Percentiles rank a stretch among this genome's conserved stretches.
These are phyloP conservation scores for Croton setiger DNA, from an alignment of 441 rosid species.

Conservation along the genomic window DNA sequence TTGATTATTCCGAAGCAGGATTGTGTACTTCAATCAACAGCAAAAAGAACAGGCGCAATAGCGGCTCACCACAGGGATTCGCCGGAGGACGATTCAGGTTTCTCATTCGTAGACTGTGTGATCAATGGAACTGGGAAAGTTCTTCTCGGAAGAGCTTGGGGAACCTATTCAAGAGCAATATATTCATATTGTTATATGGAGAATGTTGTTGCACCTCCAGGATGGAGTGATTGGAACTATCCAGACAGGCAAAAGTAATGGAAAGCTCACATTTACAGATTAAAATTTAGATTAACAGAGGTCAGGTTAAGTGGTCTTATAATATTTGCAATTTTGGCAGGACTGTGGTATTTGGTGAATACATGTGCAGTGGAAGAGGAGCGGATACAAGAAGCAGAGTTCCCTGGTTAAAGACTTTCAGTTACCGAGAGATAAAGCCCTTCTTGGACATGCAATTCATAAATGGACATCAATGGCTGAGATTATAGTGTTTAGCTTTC, in stretches of 20 bases:
- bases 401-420: constrained; percentile 66
- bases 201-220: constrained; percentile 58
- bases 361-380: constrained; percentile 70
- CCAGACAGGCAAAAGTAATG: constrained; percentile 52
- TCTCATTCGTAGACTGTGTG: constrained; percentile 69
- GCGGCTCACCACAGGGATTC: constrained; percentile 83
- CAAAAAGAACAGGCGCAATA: constrained; percentile 59
- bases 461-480: constrained; percentile 75
- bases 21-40: constrained; percentile 63
- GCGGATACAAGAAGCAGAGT: constrained; percentile 56
- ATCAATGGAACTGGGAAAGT: constrained; percentile 75
- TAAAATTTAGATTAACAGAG: neutral
- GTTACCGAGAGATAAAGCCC: constrained; percentile 46
- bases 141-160: constrained; percentile 91
- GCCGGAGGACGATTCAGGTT: constrained; percentile 66
- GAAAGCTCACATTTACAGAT: no score
- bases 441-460: constrained; percentile 61
- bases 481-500: constrained; percentile 32
- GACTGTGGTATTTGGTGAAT: constrained; percentile 75
- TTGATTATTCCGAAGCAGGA: constrained; percentile 38
- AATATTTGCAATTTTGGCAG: constrained; percentile 31
- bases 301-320: neutral
- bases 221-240: constrained; percentile 92
- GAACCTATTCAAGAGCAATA: constrained; percentile 65
- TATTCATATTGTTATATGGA: constrained; percentile 67